Conservation (phyloP, 2,329 filamentous ascomycete genomes). For the Ascochyta fabae region DNA sequence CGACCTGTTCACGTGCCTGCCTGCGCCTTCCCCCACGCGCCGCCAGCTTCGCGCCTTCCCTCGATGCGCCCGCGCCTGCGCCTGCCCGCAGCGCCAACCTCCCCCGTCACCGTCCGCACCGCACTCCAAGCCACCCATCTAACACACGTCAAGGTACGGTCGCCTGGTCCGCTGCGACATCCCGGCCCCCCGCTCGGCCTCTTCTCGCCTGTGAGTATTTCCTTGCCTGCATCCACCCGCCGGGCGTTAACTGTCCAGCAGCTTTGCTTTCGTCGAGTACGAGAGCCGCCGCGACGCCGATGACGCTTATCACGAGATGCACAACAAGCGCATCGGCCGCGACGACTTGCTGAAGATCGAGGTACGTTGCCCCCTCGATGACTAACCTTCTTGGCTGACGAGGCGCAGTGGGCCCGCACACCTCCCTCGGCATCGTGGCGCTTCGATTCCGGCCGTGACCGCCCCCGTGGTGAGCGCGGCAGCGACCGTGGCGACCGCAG, state of each 20-base stretch:
- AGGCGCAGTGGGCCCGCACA: slow-evolving; percentile 90
- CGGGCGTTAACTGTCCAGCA: slow-evolving; percentile 55
- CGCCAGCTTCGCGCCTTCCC: slow-evolving; percentile 15
- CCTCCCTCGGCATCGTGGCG: slow-evolving; percentile 98
- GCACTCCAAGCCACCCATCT: slow-evolving; percentile 39
- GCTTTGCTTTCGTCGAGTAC: slow-evolving; percentile 99
- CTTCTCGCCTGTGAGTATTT: slow-evolving; percentile 88
- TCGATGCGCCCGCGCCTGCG: background rate
- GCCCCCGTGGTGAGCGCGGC: slow-evolving; percentile 58
- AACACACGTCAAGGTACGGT: slow-evolving; percentile 76
- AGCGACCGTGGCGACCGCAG: slow-evolving; percentile 65
- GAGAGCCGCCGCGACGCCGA: slow-evolving; percentile 98
- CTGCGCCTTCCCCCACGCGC: background rate
- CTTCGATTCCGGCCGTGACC: slow-evolving; percentile 78
- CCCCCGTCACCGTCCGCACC: slow-evolving; percentile 27
- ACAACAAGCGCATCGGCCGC: slow-evolving; percentile 96
- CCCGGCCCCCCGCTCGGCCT: slow-evolving; percentile 90
- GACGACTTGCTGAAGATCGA: slow-evolving; percentile 98
- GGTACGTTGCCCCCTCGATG: slow-evolving; percentile 60
- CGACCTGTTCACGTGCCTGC: slow-evolving; percentile 28
- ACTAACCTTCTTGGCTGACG: slow-evolving; percentile 25
- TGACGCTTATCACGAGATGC: slow-evolving; percentile 99
- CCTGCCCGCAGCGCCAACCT: slow-evolving; percentile 13
- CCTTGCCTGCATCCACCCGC: background rate
- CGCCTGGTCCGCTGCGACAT: slow-evolving; percentile 98